Evolutionary conservation across 1,284 basidiomycete genomes (phyloP).

Genomic region (Irpex lacteus): DNA sequence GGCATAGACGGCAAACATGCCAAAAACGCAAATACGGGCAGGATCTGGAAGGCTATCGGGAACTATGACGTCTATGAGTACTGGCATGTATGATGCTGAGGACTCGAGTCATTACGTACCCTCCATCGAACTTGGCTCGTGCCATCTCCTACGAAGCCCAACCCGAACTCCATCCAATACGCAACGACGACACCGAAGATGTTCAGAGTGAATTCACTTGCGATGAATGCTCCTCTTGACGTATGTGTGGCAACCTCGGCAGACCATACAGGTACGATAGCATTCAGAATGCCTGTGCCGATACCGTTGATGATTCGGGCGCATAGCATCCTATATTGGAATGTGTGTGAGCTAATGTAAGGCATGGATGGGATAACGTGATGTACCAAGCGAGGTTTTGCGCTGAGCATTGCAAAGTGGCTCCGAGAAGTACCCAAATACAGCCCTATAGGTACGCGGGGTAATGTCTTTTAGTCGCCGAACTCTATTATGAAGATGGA

Average conservation of each 20-base stretch:
- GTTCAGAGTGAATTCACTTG: constrained; percentile 39
- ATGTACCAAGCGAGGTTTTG: constrained; percentile 45
- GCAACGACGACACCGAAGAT: constrained; percentile 54
- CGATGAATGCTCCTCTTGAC: constrained; percentile 38
- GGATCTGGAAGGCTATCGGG: constrained; percentile 47
- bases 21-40: constrained; percentile 39
- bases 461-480: constrained; percentile 3
- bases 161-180: constrained; percentile 53
- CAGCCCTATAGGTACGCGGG: constrained; percentile 26
- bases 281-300: constrained; percentile 50
- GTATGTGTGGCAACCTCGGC: constrained; percentile 46
- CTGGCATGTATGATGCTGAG: constrained; percentile 2
- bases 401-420: constrained; percentile 48
- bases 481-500: constrained; percentile 1
- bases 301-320: constrained; percentile 51
- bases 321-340: constrained; percentile 41
- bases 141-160: constrained; percentile 47
- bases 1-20: constrained; percentile 25
- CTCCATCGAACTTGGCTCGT: constrained; percentile 40
- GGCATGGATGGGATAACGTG: background rate
- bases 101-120: constrained; percentile 23
- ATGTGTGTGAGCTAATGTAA: background rate
- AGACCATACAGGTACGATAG: constrained; percentile 52
- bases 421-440: constrained; percentile 46
- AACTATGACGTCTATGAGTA: constrained; percentile 30